Base-by-base conservation (phyloP, 495 filamentous ascomycete species). In the Lasiosphaeria miniovina region DNA sequence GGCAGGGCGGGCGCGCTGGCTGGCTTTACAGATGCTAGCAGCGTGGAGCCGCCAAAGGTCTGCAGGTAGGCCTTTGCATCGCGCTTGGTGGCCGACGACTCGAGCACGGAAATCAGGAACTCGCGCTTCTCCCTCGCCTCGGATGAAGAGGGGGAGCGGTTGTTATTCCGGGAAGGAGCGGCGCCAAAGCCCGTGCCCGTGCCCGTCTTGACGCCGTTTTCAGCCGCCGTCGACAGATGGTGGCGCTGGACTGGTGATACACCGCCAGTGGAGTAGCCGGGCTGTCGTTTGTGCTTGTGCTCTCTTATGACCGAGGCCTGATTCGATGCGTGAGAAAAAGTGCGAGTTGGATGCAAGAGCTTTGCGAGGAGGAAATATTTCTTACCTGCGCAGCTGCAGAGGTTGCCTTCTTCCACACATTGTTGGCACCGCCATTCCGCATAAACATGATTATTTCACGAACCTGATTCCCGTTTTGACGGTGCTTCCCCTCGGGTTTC, bases 1-100 rank as follows among this genome's bases (percentile, higher is more conserved):
- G 62, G 53, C 14, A 10, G 49, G 11, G 65, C 46, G 3, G 58
- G 52, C 15, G 59, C 32, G 35, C 59, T 60, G 40, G 59, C 55
- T 9, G 51, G 57, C n/a, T 24, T 46, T 2, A 32, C 12, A 3
- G 17, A 5, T 11, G 12, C 35, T 31, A 36, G 32, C 41, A 38
- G 52, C 3, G 56, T 55, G 49, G 82, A 80, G 46, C 43, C 43
- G 43, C 85, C 85, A 71, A 94, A 91, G 38, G 87, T 90, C 57
- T 91, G 84, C 8, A 97, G 77, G 66, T 96, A 97, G 8, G 88
- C 85, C 71, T 88, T 90, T 49, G 92, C 93, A 73, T 97, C 93
- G 55, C 93, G 86, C 72, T 90, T 93, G 1, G 93, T 96, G 2
- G 91, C 86, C 4, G 91, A 88, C 11, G 93, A 90, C 64, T 83